Conservation (phyloP, 306 rosid species). For the Arachis stenosperma region DNA sequence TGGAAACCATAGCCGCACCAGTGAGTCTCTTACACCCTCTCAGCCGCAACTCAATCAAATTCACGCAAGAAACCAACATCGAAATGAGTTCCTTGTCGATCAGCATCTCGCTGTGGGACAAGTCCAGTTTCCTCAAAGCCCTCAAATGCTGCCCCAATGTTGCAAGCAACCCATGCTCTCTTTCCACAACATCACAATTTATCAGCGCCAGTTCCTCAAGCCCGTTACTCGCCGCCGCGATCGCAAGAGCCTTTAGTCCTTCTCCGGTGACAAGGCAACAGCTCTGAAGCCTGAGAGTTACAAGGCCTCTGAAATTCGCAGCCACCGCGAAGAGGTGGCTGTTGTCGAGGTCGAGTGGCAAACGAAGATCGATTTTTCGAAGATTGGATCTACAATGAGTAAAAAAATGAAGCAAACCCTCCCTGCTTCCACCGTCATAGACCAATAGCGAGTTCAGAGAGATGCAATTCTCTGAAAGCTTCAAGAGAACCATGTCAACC, state of each 20-base stretch:
- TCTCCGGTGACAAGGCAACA: constrained; percentile 83
- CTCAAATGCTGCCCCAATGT: constrained; percentile 78
- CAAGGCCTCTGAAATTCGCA: constrained; percentile 47
- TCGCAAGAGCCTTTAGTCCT: constrained; percentile 66
- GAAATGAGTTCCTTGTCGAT: constrained; percentile 74
- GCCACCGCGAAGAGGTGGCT: constrained; percentile 66
- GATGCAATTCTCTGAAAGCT: constrained; percentile 55
- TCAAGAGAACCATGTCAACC: constrained; percentile 65
- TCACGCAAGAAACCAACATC: constrained; percentile 66
- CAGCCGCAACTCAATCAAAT: constrained; percentile 62
- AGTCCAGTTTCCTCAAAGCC: constrained; percentile 66
- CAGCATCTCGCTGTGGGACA: constrained; percentile 81
- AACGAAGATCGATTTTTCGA: constrained; percentile 66
- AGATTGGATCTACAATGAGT: constrained; percentile 44
- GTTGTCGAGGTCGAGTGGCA: constrained; percentile 85
- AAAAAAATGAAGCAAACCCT: constrained; percentile 64
- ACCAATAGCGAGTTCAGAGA: constrained; percentile 65
- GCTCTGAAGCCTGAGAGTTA: constrained; percentile 71
- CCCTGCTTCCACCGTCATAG: constrained; percentile 88
- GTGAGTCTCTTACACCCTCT: constrained; percentile 77
- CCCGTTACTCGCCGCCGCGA: constrained; percentile 40
- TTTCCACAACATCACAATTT: constrained; percentile 84
- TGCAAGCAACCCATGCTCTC: constrained; percentile 80
- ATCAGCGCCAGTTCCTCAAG: constrained; percentile 80
- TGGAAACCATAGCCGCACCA: constrained; percentile 40